phyloP scores from a whole-genome alignment of 2,329 filamentous ascomycete species.

The Fusarium sp. region DNA sequence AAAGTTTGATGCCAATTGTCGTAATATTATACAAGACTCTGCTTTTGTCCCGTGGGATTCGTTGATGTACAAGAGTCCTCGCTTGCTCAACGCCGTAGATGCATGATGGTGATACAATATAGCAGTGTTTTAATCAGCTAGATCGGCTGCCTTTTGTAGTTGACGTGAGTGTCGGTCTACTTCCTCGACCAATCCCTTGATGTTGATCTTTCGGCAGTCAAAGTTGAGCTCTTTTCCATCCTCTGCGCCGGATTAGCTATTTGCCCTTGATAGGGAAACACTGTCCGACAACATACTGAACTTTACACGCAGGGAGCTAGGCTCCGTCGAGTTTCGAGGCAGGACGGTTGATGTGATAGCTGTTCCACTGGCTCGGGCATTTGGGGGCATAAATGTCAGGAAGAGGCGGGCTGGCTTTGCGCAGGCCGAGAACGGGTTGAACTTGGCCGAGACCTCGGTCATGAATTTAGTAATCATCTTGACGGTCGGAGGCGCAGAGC shows the following conservation, averaged over 20 bases:
- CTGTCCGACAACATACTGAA: constrained; percentile 72
- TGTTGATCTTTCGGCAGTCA: constrained; percentile 80
- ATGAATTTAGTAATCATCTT: constrained; percentile 87
- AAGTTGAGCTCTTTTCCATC: constrained; percentile 91
- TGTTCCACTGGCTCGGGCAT: constrained; percentile 77
- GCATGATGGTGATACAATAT: constrained; percentile 44
- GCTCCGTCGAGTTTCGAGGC: constrained; percentile 72
- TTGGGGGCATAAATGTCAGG: constrained; percentile 83
- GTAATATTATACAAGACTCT: constrained; percentile 42
- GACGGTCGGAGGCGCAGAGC: constrained; percentile 25
- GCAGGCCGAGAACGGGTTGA: constrained; percentile 87
- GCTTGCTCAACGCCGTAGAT: constrained; percentile 47
- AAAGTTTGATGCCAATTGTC: constrained; percentile 36
- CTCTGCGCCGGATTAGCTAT: constrained; percentile 62
- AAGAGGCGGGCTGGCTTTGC: constrained; percentile 88
- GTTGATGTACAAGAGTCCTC: constrained; percentile 35
- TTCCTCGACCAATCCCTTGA: constrained; percentile 87
- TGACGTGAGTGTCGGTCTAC: constrained; percentile 87
- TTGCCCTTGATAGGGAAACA: constrained; percentile 14
- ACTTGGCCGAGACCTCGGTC: constrained; percentile 83
- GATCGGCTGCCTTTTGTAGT: constrained; percentile 83
- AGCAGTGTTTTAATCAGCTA: constrained; percentile 59
- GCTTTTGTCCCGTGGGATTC: constrained; percentile 28
- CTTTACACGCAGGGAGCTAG: constrained; percentile 76
- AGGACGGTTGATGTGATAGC: constrained; percentile 81